Base-by-base conservation (phyloP, 75 land plant genomes). In the Cunninghamia lanceolata region DNA sequence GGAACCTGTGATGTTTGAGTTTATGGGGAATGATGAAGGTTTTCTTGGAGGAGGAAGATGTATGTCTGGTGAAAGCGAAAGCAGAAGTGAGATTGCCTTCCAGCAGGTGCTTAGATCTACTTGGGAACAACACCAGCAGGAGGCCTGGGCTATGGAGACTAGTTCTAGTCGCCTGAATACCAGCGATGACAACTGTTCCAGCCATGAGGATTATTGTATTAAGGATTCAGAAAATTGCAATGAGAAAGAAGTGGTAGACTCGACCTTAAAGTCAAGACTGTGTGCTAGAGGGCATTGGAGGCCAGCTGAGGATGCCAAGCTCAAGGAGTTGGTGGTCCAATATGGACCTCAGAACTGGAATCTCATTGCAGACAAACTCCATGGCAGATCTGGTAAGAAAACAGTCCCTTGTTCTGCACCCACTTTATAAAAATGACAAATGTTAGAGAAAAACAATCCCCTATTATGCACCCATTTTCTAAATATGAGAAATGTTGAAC, bases 271-370 rank as follows among this genome's bases (percentile, higher is more conserved):
- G 85, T 85, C 91, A 8, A 93, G 90, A 86, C 90, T 92, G 10
- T 93, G 94, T 53, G 93, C 94, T 2, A 52, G 94, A 59, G 95
- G 95, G 28, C 95, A 50, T 50, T 50, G 53, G 53, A 50, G 53
- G 53, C 53, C 53, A 13, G 53, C 53, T 14, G 53, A 50, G 84
- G 95, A 93, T 78, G 91, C 88, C 30, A 93, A 93, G 89, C 94
- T 93, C 80, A 82, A 74, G 45, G 94, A 92, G 87, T 90, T 93
- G 35, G 94, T 93, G 14, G 82, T 94, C 30, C 91, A 85, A 52
- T 86, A 90, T 73, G 95, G 94, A n/a, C 95, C 95, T 14, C 95
- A 93, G 83, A 93, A 93, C 92, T 92, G 95, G 95, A 93, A 93
- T 56, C 89, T 93, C 63, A 92, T 93, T 40, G 94, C 94, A 10